Percentiles rank a stretch among this genome's conserved stretches.
These are phyloP conservation scores for Croton laevigatus DNA, from an alignment of 441 rosid species.

Conservation along the genomic window DNA sequence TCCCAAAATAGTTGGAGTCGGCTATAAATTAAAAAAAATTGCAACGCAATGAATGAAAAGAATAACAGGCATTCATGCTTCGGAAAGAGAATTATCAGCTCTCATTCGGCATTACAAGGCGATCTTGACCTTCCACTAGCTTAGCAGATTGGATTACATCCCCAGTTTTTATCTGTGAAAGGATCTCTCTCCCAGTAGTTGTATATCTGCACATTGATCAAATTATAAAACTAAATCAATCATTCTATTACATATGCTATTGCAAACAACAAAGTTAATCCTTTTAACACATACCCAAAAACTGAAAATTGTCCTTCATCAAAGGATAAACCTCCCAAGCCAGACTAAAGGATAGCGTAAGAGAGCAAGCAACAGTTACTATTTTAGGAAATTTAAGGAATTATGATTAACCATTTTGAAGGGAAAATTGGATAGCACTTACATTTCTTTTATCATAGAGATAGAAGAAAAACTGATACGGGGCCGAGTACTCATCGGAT, in stretches of 20 bases:
- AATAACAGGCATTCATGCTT: constrained; percentile 2
- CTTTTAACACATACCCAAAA: constrained; percentile 54
- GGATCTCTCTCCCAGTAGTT: constrained; percentile 71
- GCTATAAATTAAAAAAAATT: too few relatives aligned
- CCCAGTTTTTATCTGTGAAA: constrained; percentile 80
- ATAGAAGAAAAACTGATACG: constrained; percentile 89
- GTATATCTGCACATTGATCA: constrained; percentile 46
- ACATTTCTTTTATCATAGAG: constrained; percentile 90
- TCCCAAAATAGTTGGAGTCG: too few relatives aligned
- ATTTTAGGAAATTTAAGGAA: background rate
- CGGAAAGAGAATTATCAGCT: constrained; percentile 27
- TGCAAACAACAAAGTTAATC: background rate
- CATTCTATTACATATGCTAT: background rate
- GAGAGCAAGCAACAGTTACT: background rate
- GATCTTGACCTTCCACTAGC: constrained; percentile 75
- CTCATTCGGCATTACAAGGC: constrained; percentile 60
- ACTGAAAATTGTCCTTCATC: constrained; percentile 97
- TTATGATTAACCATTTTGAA: background rate
- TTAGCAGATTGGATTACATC: constrained; percentile 74
- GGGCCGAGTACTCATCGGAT: constrained; percentile 91
- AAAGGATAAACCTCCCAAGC: constrained; percentile 88
- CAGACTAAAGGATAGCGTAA: constrained; percentile 46
- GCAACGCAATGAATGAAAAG: constrained; percentile 6
- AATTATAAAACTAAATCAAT: background rate
- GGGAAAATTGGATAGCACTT: constrained; percentile 17